Conservation (phyloP, 2,329 filamentous ascomycete genomes). For the Albophoma yamanashiensis region DNA sequence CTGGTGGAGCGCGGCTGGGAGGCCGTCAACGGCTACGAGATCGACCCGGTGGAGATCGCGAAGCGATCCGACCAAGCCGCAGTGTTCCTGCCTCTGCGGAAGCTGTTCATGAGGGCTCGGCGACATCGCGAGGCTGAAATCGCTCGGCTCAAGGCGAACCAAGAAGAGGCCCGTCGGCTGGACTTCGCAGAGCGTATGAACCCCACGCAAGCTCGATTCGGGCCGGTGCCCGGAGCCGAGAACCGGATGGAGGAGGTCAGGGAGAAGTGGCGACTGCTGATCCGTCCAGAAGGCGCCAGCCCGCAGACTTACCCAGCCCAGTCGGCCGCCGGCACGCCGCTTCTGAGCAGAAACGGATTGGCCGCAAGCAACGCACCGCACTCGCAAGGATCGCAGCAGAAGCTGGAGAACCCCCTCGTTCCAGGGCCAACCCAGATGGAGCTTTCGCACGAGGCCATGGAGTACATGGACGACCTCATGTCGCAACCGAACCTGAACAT, state of each 20-base stretch:
- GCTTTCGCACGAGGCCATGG: constrained; percentile 18
- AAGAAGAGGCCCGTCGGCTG: constrained; percentile 35
- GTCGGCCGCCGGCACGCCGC: not conserved
- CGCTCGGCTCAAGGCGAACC: constrained; percentile 33
- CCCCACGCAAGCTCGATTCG: constrained; percentile 33
- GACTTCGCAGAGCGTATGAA: constrained; percentile 37
- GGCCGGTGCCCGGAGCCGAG: constrained; percentile 35
- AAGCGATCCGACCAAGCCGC: constrained; percentile 34
- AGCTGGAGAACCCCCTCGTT: constrained; percentile 2
- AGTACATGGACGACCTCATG: constrained; percentile 27
- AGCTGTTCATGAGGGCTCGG: constrained; percentile 40
- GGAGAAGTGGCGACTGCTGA: constrained; percentile 40
- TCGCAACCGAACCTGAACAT: constrained; percentile 23
- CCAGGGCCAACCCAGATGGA: constrained; percentile 11
- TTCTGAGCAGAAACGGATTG: not conserved
- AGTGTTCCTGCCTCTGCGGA: constrained; percentile 43
- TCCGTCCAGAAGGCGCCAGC: constrained; percentile 22
- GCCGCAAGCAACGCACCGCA: not conserved
- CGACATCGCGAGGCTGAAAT: constrained; percentile 42
- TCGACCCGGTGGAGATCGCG: constrained; percentile 30
- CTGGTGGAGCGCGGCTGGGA: constrained; percentile 40
- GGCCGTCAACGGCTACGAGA: constrained; percentile 28
- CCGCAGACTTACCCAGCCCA: constrained; percentile 5
- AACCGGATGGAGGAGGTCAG: constrained; percentile 32
- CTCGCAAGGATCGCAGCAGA: constrained; percentile 7